phyloP scores from a whole-genome alignment of 129 eudicot species.

The Helianthus tuberosus region DNA sequence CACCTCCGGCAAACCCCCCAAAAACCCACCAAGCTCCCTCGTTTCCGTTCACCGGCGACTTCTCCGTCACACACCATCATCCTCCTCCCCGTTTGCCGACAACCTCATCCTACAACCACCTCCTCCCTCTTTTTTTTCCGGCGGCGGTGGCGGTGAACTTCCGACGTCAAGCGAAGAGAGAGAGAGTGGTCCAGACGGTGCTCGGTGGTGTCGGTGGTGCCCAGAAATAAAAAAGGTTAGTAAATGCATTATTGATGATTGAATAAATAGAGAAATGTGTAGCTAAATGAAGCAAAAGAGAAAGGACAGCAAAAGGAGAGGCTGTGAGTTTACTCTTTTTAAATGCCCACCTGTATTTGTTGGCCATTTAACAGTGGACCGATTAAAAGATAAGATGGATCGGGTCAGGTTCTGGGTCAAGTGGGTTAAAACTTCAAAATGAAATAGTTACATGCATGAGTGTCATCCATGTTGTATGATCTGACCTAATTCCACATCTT shows the following conservation, averaged over 20 bases:
- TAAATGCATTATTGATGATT: constrained; percentile 11
- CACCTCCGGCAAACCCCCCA: too few species aligned
- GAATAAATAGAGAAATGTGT: constrained; percentile 19
- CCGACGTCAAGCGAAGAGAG: too few species aligned
- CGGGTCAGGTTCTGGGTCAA: constrained; percentile 9
- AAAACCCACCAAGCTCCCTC: too few species aligned
- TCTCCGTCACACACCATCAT: too few species aligned
- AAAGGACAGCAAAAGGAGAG: constrained; percentile 32
- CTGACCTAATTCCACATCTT: constrained; percentile 29
- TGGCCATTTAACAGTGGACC: constrained; percentile 29
- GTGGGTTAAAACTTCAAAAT: constrained; percentile 3
- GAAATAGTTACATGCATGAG: constrained; percentile 2
- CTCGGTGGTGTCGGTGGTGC: too few species aligned
- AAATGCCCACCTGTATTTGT: constrained; percentile 41
- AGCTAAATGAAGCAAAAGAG: constrained; percentile 9
- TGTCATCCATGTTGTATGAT: constrained; percentile 25
- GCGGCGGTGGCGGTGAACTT: too few species aligned
- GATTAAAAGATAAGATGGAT: constrained; percentile 4
- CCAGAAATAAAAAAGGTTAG: neutral
- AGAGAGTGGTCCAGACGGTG: too few species aligned
- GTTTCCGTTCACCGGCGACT: too few species aligned
- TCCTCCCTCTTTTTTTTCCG: too few species aligned
- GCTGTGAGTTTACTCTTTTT: constrained; percentile 18
- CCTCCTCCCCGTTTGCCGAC: too few species aligned
- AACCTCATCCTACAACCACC: too few species aligned